Percentiles rank a stretch among this genome's conserved stretches.
Evolutionary conservation across 495 filamentous ascomycete genomes (phyloP).

Genomic region (Hyphodiscus hymeniophilus): DNA sequence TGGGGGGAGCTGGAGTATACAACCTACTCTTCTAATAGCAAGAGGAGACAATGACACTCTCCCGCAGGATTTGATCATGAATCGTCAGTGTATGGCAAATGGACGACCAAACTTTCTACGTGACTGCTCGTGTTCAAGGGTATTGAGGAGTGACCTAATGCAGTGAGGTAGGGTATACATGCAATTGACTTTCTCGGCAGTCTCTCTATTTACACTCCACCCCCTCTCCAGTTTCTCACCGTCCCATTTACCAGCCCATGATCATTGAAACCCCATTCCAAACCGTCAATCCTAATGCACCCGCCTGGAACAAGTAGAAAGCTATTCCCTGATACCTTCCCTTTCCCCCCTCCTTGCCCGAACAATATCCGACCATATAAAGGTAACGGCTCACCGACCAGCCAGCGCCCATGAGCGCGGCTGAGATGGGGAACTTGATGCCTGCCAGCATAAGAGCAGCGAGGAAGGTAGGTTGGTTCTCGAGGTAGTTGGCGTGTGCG

Average conservation of each 20-base stretch:
- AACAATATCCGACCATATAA: conserved; percentile 45
- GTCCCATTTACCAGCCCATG: not conserved
- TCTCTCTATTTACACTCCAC: too few relatives aligned
- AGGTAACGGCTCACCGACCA: conserved; percentile 37
- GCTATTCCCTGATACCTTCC: conserved; percentile 34
- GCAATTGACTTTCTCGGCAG: too few relatives aligned
- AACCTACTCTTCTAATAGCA: too few relatives aligned
- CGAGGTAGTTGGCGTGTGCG: conserved; percentile 46
- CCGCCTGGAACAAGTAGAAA: conserved; percentile 36
- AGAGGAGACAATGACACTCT: too few relatives aligned
- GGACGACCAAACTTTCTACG: too few relatives aligned
- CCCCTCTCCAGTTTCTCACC: not conserved
- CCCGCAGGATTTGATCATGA: too few relatives aligned
- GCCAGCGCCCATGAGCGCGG: conserved; percentile 32
- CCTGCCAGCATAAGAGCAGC: conserved; percentile 36
- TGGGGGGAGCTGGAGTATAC: too few relatives aligned
- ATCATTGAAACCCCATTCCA: conserved; percentile 22
- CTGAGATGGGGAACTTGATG: conserved; percentile 40
- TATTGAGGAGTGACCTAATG: too few relatives aligned
- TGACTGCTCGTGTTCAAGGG: too few relatives aligned
- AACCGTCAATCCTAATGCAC: conserved; percentile 35
- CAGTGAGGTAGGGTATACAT: too few relatives aligned
- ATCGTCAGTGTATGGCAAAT: too few relatives aligned
- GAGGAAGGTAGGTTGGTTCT: conserved; percentile 41
- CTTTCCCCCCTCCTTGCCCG: conserved; percentile 35